Base-by-base conservation (phyloP, 106 monocot genomes). In the Amphibolis antarctica region DNA sequence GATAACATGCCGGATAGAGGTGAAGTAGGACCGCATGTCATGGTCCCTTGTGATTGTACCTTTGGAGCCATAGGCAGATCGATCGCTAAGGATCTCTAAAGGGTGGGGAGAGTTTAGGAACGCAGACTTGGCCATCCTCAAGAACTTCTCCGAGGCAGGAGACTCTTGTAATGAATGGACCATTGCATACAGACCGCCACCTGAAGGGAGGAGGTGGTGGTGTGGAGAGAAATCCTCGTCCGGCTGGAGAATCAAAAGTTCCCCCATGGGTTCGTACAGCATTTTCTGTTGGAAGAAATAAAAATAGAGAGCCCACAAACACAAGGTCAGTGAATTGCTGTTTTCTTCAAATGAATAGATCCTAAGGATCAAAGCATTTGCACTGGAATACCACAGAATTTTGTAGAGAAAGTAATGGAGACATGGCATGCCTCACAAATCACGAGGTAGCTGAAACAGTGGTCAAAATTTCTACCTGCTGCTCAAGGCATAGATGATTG, bases 81-180 rank as follows among this genome's bases (percentile, higher is more conserved):
- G 79, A 53, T 96, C 86, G 21, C 82, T 88, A 14, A 88, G 68
- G 50, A 85, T 81, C 77, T 88, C 88, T 0, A 89, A 76, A 66
- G 85, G 88, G 60, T 88, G 93, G 4, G 88, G 88, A 52, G 83
- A 80, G 72, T 81, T 90, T 52, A 96, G 61, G 67, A 96, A 96
- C 14, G 80, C 71, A 12, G 50, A 75, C 18, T 74, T 64, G 18
- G 94, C 94, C 12, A 75, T 69, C 3, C 50, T 68, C 26, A 89
- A 46, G 3, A 56, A n/a, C 54, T 47, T 67, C 46, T n/a, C 55
- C 2, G 86, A 64, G 27, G 70, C 65, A 45, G 55, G 63, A 13
- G 65, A 65, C 25, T 67, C 51, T 47, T 26, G 13, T 4, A 42
- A 78, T 6, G 67, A 43, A 59, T 84, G 44, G 44, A 42, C 71